Base-by-base conservation (phyloP, 2,329 filamentous ascomycete species). In the Botrytis aclada region DNA sequence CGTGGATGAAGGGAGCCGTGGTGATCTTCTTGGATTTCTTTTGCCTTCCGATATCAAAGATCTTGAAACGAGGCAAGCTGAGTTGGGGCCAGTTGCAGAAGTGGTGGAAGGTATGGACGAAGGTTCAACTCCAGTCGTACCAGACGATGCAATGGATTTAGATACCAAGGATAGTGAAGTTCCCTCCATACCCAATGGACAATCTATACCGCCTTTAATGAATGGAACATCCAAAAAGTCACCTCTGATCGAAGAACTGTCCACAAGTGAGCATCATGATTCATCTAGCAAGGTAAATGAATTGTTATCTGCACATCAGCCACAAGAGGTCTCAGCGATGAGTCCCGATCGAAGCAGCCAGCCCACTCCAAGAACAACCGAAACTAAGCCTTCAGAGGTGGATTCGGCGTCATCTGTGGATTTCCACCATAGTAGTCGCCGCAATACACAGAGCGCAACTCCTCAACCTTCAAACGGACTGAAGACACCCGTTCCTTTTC, bases 401-500 rank as follows among this genome's bases (percentile, higher is more conserved):
- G 80, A 81, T 74, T 81, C 80, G 18, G 79, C 76, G 62, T 81
- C 80, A 43, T 81, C 80, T 45, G 75, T 81, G 16, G 80, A 82
- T n/a, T 73, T 72, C 62, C 78, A 80, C 54, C 78, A 79, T 43
- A 77, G 51, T 54, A 78, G 77, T 72, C 75, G 76, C 29, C 78
- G 80, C 73, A 74, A 74, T 74, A 84, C 81, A 71, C 75, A 82
- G 70, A 80, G 80, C 74, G 78, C 82, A 71, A 83, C 84, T 5
- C 82, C 84, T 45, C 82, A 83, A 37, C 80, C 82, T 47, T 67
- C 69, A 20, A 80, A 80, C 32, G 77, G 82, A 45, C 75, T 84
- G 73, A 92, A 91, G 77, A 95, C 90, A 0, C 90, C 92, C 12
- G 88, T 96, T 18, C 95, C 94, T 0, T 92, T 94, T 74, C 87